These are phyloP conservation scores for Margaritispora aquatica DNA, from an alignment of 495 filamentous ascomycete genomes.

Conservation along the genomic window DNA sequence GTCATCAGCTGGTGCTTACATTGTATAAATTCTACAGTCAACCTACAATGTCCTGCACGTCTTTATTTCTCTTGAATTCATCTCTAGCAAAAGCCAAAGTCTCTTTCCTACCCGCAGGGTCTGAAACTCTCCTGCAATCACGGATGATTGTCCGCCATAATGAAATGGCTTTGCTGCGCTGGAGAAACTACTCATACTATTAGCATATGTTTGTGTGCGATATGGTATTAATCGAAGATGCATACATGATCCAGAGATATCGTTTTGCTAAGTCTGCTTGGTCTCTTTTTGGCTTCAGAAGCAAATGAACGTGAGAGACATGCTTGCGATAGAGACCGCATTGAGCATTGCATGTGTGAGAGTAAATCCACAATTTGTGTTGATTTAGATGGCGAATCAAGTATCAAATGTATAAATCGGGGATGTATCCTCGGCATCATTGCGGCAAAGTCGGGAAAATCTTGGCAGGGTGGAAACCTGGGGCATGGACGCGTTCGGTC, in stretches of 20 bases:
- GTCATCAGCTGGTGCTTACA: constrained; percentile 4
- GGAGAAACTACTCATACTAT: constrained; percentile 45
- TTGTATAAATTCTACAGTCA: not conserved
- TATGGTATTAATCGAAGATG: not conserved
- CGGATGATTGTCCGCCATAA: constrained; percentile 55
- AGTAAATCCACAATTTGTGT: constrained; percentile 4
- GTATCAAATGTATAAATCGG: not conserved
- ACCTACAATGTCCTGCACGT: constrained; percentile 64
- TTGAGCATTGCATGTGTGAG: constrained; percentile 26
- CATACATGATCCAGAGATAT: constrained; percentile 47
- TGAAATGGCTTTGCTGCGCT: constrained; percentile 45
- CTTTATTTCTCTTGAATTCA: constrained; percentile 69
- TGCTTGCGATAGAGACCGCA: constrained; percentile 18
- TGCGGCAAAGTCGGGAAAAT: not conserved
- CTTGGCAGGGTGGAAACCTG: constrained; percentile 1
- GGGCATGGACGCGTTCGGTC: not conserved
- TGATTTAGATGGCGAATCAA: not conserved
- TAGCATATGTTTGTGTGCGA: not conserved
- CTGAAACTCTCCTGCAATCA: constrained; percentile 39
- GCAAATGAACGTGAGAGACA: constrained; percentile 33
- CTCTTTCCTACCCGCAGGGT: constrained; percentile 52
- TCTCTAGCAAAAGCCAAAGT: constrained; percentile 63
- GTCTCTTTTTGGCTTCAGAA: constrained; percentile 19
- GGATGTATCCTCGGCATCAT: not conserved
- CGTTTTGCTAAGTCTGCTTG: constrained; percentile 23